Evolutionary conservation across 176 grass and related monocot species (phyloP).

Genomic region (Cocos nucifera): DNA sequence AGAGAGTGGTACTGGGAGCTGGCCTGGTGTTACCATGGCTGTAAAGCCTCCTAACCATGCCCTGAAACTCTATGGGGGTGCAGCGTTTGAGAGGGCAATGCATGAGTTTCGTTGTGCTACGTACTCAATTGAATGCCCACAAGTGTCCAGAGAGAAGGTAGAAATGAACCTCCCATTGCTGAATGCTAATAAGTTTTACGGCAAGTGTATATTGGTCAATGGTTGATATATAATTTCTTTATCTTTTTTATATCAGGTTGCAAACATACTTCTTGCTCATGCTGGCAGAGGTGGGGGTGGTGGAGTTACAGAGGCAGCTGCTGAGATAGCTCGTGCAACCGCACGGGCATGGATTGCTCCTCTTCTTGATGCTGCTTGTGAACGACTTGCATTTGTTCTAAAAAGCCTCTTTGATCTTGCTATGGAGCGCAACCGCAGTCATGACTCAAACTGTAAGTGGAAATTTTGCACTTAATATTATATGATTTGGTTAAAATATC

Average conservation of each 20-base stretch:
- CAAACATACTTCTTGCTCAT: slow-evolving; percentile 98
- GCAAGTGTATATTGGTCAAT: too few species aligned
- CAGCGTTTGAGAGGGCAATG: slow-evolving; percentile 95
- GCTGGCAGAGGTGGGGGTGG: slow-evolving; percentile 71
- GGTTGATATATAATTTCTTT: too few species aligned
- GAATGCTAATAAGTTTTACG: too few species aligned
- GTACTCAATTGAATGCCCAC: slow-evolving; percentile 89
- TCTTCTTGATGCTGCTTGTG: slow-evolving; percentile 85
- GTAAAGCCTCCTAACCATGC: slow-evolving; percentile 67
- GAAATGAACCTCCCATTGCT: neutral
- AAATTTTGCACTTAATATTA: too few species aligned
- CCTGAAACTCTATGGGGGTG: slow-evolving; percentile 87
- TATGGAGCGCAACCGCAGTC: slow-evolving; percentile 55
- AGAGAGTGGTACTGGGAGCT: slow-evolving; percentile 77
- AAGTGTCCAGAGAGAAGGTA: slow-evolving; percentile 95
- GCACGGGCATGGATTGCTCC: slow-evolving; percentile 83
- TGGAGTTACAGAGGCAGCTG: slow-evolving; percentile 78
- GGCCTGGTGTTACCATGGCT: slow-evolving; percentile 69
- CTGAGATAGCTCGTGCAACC: slow-evolving; percentile 84
- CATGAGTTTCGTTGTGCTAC: slow-evolving; percentile 89
- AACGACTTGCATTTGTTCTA: slow-evolving; percentile 90
- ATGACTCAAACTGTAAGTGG: slow-evolving; percentile 51
- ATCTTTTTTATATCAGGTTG: slow-evolving; percentile 43
- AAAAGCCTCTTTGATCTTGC: slow-evolving; percentile 89
- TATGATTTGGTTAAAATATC: too few species aligned